Percentiles rank a stretch among this genome's conserved stretches.
Evolutionary conservation across 139 green algal species (phyloP).

Genomic region (Closterium sp.): DNA sequence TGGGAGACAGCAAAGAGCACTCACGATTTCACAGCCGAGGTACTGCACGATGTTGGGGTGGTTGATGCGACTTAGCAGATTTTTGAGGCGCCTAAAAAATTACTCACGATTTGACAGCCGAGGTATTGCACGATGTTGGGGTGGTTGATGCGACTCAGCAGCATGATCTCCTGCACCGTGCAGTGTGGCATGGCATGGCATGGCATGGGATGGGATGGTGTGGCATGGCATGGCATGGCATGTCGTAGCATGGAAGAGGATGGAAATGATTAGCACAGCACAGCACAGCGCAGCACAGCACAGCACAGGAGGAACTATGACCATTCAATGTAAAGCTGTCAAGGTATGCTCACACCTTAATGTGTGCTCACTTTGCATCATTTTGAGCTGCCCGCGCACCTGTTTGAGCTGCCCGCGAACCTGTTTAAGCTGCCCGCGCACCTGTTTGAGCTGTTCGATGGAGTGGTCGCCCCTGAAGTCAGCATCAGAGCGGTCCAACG

Average conservation of each 20-base stretch:
- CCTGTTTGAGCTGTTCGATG: background rate
- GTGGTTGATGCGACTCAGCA: constrained; percentile 47
- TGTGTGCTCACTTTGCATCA: background rate
- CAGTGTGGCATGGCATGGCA: too few species aligned
- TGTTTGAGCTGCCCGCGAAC: background rate
- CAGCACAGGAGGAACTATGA: too few species aligned
- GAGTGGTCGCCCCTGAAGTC: background rate
- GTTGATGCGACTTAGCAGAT: constrained; percentile 38
- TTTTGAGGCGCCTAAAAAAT: too few species aligned
- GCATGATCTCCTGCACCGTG: constrained; percentile 10
- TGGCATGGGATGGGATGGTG: too few species aligned
- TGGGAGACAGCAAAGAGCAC: background rate
- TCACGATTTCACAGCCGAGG: constrained; percentile 23
- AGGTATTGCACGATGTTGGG: constrained; percentile 58
- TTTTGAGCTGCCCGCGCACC: background rate
- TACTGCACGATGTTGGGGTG: constrained; percentile 58
- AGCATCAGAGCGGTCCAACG: background rate
- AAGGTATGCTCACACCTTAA: too few species aligned
- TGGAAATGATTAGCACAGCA: too few species aligned
- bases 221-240: too few species aligned
- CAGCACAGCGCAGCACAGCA: too few species aligned
- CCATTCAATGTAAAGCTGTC: too few species aligned
- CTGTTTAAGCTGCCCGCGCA: background rate
- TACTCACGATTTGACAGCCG: background rate
- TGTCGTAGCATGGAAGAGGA: too few species aligned